Evolutionary conservation across 169 alveolate species (phyloP), one percentile per base, ranked within the genome.

Genomic region (Theileria sp.): DNA sequence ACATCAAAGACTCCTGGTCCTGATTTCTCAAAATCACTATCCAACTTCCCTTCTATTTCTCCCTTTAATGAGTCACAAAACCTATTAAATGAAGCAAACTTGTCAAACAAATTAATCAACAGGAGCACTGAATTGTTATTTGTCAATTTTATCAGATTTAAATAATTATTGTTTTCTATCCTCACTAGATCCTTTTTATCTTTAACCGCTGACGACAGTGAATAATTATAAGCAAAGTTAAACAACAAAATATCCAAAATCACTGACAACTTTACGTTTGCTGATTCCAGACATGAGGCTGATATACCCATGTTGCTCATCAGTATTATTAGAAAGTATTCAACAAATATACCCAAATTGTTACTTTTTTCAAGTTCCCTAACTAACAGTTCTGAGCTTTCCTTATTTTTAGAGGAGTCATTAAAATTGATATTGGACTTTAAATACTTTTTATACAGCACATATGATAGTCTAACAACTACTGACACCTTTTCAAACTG

Each of bases 181-280:
- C 38, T 25, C 3, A 66, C 25, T 5, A 25, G 34, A 25, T 66
- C 26, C 67, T 58, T 58, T 58, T 58, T 25, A 19, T 58, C 32
- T n/a, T 19, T 26, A 21, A 28, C 38, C 51, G 17, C n/a, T 15
- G 4, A n/a, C 25, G 78, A 50, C 23, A 83, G 68, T 36, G 74
- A 25, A 15, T 69, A 38, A 62, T 83, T 83, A 26, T 60, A 77
- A 30, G 67, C 56, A 77, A 76, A 74, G 78, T 77, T 67, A 77
- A 72, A 83, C 50, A 83, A 76, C 4, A 83, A 75, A 81, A 81
- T 50, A 69, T 83, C 89, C 67, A 83, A 66, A 51, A 83, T 67
- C 51, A 83, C 72, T 26, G 87, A 79, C 70, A 78, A 54, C 77
- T 83, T 83, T 10, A 83, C 70, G 51, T 83, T 83, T n/a, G 89